Percentiles rank a stretch among this genome's conserved stretches.
Conservation (phyloP, 495 filamentous ascomycete species). For the Penicillium odoratum region DNA sequence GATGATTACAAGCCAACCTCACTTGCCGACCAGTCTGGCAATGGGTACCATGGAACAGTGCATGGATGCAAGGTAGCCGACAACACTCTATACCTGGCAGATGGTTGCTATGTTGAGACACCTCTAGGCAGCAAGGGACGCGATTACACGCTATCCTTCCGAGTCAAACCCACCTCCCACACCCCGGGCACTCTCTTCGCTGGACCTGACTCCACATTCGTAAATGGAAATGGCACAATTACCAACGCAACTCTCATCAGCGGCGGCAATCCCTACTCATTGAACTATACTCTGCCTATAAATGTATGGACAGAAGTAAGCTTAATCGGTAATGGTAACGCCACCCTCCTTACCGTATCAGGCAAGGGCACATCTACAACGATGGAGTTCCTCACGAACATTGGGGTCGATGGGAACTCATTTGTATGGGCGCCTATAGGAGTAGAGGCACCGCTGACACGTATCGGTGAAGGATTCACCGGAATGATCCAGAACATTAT, state of each 20-base stretch:
- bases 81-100: constrained; percentile 25
- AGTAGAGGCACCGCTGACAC: constrained; percentile 48
- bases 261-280: constrained; percentile 44
- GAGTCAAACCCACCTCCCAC: constrained; percentile 30
- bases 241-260: constrained; percentile 46
- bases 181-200: constrained; percentile 36
- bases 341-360: constrained; percentile 36
- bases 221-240: constrained; percentile 34
- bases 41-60: constrained; percentile 42
- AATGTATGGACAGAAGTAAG: constrained; percentile 40
- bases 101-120: constrained; percentile 38
- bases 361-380: constrained; percentile 4
- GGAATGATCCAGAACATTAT: constrained; percentile 26
- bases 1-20: constrained; percentile 1
- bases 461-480: constrained; percentile 38
- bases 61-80: constrained; percentile 30
- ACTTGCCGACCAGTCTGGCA: constrained; percentile 43
- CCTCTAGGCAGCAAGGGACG: constrained; percentile 49
- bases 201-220: constrained; percentile 47
- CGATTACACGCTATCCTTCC: constrained; percentile 49
- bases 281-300: constrained; percentile 45
- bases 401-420: constrained; percentile 41
- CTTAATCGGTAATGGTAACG: constrained; percentile 41
- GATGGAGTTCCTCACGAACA: constrained; percentile 16
- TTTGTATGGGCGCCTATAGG: constrained; percentile 35